These are phyloP conservation scores for Zoysia pacifica DNA, from an alignment of 176 grass and related monocot species.

Conservation along the genomic window DNA sequence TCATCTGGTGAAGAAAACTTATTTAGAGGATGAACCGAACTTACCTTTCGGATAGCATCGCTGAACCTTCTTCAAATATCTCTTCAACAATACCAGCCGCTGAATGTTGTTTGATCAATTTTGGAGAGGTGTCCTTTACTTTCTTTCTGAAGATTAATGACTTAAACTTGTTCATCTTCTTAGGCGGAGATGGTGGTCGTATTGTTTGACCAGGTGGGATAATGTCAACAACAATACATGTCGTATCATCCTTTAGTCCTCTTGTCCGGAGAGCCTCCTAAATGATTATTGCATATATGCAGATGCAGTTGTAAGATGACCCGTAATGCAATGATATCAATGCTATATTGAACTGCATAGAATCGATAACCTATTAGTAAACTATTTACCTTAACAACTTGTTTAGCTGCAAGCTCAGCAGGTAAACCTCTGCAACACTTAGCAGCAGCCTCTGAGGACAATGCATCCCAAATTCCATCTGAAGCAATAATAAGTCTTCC, in stretches of 20 bases:
- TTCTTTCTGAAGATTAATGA: conserved; percentile 78
- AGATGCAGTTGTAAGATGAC: conserved; percentile 5
- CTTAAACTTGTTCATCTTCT: conserved; percentile 85
- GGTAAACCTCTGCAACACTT: conserved; percentile 89
- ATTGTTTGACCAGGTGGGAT: conserved; percentile 69
- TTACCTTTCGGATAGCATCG: conserved; percentile 89
- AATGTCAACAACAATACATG: conserved; percentile 95
- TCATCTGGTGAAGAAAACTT: neutral
- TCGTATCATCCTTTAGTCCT: conserved; percentile 93
- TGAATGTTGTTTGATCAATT: conserved; percentile 80
- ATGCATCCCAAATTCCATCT: conserved; percentile 96
- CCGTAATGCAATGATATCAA: conserved; percentile 1
- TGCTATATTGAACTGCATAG: neutral
- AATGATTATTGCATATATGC: conserved; percentile 30
- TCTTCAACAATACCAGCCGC: conserved; percentile 68
- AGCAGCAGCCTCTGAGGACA: conserved; percentile 77
- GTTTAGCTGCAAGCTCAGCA: conserved; percentile 93
- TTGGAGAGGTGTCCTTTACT: conserved; percentile 59
- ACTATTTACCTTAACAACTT: conserved; percentile 82
- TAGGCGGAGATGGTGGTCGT: conserved; percentile 61
- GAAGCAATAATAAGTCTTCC: conserved; percentile 98
- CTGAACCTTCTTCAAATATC: conserved; percentile 97
- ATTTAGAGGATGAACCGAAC: conserved; percentile 24
- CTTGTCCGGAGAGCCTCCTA: conserved; percentile 93
- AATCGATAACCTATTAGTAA: conserved; percentile 5